phyloP scores from a whole-genome alignment of 352 stramenopile species.

The Pythium aphanidermatum region DNA sequence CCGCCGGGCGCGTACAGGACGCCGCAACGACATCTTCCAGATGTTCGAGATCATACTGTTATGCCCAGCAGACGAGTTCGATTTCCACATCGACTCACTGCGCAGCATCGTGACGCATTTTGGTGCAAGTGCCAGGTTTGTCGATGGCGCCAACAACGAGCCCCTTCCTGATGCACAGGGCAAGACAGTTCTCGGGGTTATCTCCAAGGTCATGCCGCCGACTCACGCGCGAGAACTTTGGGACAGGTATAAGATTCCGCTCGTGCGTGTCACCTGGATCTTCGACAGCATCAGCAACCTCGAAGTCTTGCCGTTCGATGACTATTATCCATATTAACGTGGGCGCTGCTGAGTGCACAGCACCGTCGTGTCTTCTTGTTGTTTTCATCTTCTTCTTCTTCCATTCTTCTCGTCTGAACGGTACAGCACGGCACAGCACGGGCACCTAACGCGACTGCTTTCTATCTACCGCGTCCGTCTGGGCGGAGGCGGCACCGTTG shows the following conservation, averaged over 20 bases:
- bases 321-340: slow-evolving; percentile 78
- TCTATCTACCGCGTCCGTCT: slow-evolving; percentile 19
- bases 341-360: background rate
- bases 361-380: background rate
- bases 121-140: slow-evolving; percentile 42
- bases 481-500: slow-evolving; percentile 1
- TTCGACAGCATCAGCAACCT: slow-evolving; percentile 86
- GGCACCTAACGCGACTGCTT: too few relatives aligned
- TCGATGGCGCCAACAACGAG: slow-evolving; percentile 1
- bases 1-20: slow-evolving; percentile 35
- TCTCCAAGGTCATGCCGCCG: slow-evolving; percentile 61
- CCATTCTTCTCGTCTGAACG: background rate
- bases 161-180: slow-evolving; percentile 1
- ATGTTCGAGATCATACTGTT: slow-evolving; percentile 73
- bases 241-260: slow-evolving; percentile 68
- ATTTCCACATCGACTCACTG: slow-evolving; percentile 66
- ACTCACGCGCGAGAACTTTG: slow-evolving; percentile 49
- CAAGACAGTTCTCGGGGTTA: slow-evolving; percentile 43
- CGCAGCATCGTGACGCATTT: slow-evolving; percentile 60
- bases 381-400: background rate
- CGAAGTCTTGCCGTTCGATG: slow-evolving; percentile 74
- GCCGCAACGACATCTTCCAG: slow-evolving; percentile 71
- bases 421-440: too few relatives aligned
- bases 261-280: slow-evolving; percentile 84
- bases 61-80: slow-evolving; percentile 58